These are phyloP conservation scores for Ilyonectria mors-panacis DNA, from an alignment of 2,329 filamentous ascomycete genomes.

Conservation along the genomic window DNA sequence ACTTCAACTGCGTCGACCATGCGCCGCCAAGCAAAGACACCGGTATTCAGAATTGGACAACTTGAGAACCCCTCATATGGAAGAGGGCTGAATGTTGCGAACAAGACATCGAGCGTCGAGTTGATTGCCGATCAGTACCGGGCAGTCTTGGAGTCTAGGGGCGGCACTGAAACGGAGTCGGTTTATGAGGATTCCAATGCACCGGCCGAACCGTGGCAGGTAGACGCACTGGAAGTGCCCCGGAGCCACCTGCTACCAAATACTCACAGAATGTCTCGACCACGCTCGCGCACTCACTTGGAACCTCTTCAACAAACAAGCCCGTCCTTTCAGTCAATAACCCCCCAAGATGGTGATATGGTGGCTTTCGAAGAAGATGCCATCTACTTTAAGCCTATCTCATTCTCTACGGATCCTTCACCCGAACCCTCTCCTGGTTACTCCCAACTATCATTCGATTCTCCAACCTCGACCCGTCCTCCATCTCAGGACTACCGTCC, in stretches of 20 bases:
- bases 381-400: conserved; percentile 63
- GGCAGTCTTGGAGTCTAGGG: conserved; percentile 58
- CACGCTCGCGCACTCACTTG: conserved; percentile 40
- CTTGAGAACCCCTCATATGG: conserved; percentile 55
- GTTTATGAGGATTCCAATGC: conserved; percentile 41
- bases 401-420: conserved; percentile 56
- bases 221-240: conserved; percentile 36
- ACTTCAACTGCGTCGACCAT: conserved; percentile 50
- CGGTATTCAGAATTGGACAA: conserved; percentile 65
- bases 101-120: conserved; percentile 61
- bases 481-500: conserved; percentile 50
- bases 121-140: conserved; percentile 67
- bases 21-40: conserved; percentile 66
- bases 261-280: conserved; percentile 28
- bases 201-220: conserved; percentile 24
- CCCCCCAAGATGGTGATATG: conserved; percentile 62
- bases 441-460: conserved; percentile 31
- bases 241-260: conserved; percentile 27
- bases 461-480: conserved; percentile 34
- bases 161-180: conserved; percentile 55
- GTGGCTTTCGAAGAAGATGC: conserved; percentile 64
- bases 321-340: conserved; percentile 49
- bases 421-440: conserved; percentile 41
- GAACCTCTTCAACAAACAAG: conserved; percentile 42
- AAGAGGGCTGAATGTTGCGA: conserved; percentile 43